Evolutionary conservation across 2,329 filamentous ascomycete genomes (phyloP), one percentile per base, ranked within the genome.

Genomic region (Myrmaecium sp.): DNA sequence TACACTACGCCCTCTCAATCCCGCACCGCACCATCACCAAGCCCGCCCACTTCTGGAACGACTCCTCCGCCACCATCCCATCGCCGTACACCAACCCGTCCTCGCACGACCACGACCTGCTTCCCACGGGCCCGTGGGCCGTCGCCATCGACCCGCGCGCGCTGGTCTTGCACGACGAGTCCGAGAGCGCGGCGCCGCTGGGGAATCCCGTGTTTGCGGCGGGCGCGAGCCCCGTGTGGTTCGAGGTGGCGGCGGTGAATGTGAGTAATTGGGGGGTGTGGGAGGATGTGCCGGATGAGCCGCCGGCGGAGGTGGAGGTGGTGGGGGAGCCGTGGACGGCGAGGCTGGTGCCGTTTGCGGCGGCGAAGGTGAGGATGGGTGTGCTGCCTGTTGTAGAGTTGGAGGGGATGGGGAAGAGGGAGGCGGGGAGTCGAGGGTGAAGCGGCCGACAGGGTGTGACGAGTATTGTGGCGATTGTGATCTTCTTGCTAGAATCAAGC

Each of bases 1-100:
- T 55, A 11, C 29, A 53, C 14, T 55, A 52, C 36, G 49, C 51
- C 9, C 41, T 54, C 21, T 36, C 47, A 12, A 33, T 54, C 18
- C 30, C 33, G 2, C 30, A 34, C 28, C 30, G 30, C 10, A 42
- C 37, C 27, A 38, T 36, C 5, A 38, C 36, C 9, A 31, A 33
- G 11, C 15, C 27, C 5, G 37, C 43, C 3, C 39, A 37, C 18
- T 21, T 31, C 16, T 39, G 33, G 21, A 30, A 30, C 29, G 18
- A 31, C 15, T 4, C 30, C 4, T 4, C 11, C 11, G 11, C 21
- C 10, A 32, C 37, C 19, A 17, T 31, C 4, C 17, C 16, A 25
- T 30, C 16, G 32, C 26, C 2, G 28, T 25, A 20, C 35, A 36
- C 14, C 21, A 25, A 22, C 26, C 28, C 33, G 2, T 43, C 49